Evolutionary conservation across 371 early-diverging fungal species (phyloP), one percentile per base, ranked within the genome.

Genomic region (Synchytrium microbalum): DNA sequence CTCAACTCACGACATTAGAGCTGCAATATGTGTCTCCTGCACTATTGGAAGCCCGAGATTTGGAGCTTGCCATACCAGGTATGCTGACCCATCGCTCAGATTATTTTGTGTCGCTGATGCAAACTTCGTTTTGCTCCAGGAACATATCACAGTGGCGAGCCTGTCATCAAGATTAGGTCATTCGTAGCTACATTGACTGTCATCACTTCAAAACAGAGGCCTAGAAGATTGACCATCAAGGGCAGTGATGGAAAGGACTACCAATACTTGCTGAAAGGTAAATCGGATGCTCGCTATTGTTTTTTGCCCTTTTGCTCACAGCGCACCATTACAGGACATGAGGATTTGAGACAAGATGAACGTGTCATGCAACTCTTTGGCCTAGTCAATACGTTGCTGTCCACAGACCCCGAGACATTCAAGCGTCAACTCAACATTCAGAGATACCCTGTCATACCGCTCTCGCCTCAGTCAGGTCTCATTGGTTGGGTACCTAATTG

Each of bases 291-390:
- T 14, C 23, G 25, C 13, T n/a, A 52, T 28, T 30, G 27, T 51
- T 51, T 51, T 51, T n/a, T n/a, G 51, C 51, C 51, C n/a, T 13
- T 51, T 13, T 51, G 51, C n/a, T 51, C 14, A 51, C 51, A 51
- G 13, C 51, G 51, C n/a, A 14, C 58, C 28, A n/a, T 3, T 59
- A 8, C 13, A 78, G 80, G 84, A 8, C 96, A 95, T 70, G 99
- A 97, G 79, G 99, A 98, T 82, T 75, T 98, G 32, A 88, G 99
- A 59, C 97, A 96, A 75, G 98, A 98, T 75, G 98, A 98, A 79
- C 88, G 98, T 61, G 98, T 96, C 13, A 98, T 98, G 97, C 98
- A 98, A 75, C 74, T 97, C 58, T 98, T 98, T 80, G 96, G 95
- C 2, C 85, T 98, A 28, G 91, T 98, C 59, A 98, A 97, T 72